Evolutionary conservation across 495 filamentous ascomycete species (phyloP), one percentile per base, ranked within the genome.

Genomic region (Oleoguttula mirabilis): DNA sequence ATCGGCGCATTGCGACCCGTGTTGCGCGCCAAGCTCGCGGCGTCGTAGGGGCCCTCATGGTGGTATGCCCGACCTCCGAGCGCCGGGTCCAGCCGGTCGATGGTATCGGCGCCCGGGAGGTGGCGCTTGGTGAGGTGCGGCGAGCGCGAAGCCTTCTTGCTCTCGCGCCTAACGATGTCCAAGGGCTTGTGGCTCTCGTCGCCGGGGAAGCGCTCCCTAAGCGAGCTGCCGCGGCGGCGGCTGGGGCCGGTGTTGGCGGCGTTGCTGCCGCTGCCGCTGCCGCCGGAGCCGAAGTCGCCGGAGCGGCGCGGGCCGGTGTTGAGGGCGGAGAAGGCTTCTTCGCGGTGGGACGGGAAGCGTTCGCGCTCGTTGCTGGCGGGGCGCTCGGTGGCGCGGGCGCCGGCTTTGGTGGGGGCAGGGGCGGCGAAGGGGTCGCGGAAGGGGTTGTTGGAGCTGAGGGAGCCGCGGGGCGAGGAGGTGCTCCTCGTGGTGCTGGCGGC

Each of bases 41-140:
- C 85, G 58, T 98, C 90, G 50, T 83, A 98, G 0, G 90, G 90
- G 0, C 90, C 90, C 42, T 82, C 83, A 51, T 98, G 90, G 57
- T 98, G 90, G 54, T 93, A 96, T 2, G 66, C 60, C 6, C 59
- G 62, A 14, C 68, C 66, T 2, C 67, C 69, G 1, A 77, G 62
- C 1, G 66, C 59, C 38, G 66, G 62, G 51, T 94, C 90, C 0
- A 98, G 71, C 2, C 68, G 57, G 60, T 98, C 90, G 50, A 98
- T 86, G 10, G 68, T 67, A 55, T 98, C 90, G 0, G 83, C 65
- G 22, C 77, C 72, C 12, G 82, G 76, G 10, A 79, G 65, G 38
- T 74, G 73, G 37, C 69, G 75, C 47, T 72, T 74, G 6, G 72
- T 68, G 2, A 82, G 68, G 55, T 79, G 77, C 0, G 70, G 75